phyloP scores from a whole-genome alignment of 148 eudicot genomes.

The Bassia scoparia region DNA sequence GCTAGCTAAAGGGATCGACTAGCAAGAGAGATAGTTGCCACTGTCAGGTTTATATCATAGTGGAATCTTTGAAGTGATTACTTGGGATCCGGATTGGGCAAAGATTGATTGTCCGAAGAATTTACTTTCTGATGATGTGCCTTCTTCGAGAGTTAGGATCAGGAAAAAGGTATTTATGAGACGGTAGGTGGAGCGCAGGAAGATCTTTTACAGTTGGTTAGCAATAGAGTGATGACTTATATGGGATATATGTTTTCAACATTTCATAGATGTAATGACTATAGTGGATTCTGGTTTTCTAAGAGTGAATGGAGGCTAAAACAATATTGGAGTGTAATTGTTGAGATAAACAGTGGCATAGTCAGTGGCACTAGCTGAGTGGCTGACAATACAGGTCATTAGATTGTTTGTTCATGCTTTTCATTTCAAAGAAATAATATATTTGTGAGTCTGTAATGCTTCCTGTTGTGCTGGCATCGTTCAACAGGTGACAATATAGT shows the following conservation, averaged over 20 bases:
- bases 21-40: too few species aligned
- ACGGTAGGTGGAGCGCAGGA: background rate
- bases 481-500: slow-evolving; percentile 80
- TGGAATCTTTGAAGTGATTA: background rate
- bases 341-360: background rate
- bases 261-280: background rate
- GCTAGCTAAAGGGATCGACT: too few species aligned
- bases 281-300: too few species aligned
- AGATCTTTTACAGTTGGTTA: background rate
- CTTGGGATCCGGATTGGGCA: background rate
- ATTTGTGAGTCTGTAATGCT: background rate
- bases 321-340: background rate
- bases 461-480: background rate
- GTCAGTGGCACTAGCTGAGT: background rate
- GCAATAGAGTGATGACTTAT: background rate
- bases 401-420: background rate
- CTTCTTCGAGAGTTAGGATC: background rate
- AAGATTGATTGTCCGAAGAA: background rate
- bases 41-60: background rate
- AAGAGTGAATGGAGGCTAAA: background rate
- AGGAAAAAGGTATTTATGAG: background rate
- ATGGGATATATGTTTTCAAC: background rate
- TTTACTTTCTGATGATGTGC: background rate
- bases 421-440: background rate
- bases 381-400: background rate